Percentiles rank a stretch among this genome's conserved stretches.
These are phyloP conservation scores for Leccinum subspadiceum DNA, from an alignment of 1,284 basidiomycete species.

Conservation along the genomic window DNA sequence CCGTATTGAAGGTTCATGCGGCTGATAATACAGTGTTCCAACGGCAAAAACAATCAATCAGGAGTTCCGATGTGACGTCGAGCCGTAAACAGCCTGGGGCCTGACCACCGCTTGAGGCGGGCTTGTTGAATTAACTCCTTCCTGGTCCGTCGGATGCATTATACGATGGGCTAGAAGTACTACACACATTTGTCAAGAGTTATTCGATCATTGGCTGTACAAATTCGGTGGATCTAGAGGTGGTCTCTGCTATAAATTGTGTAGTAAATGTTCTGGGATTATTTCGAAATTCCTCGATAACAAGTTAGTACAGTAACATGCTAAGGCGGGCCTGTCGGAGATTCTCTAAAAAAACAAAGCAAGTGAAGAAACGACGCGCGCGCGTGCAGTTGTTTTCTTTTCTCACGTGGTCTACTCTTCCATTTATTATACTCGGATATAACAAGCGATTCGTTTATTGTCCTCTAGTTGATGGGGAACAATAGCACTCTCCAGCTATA, in stretches of 20 bases:
- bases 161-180: no score
- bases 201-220: no score
- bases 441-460: neutral
- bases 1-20: neutral
- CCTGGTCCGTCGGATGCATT: no score
- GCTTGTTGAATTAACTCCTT: neutral
- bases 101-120: neutral
- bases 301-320: neutral
- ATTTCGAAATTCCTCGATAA: neutral
- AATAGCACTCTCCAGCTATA: constrained; percentile 13
- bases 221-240: neutral
- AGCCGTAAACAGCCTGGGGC: neutral
- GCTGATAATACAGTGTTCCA: neutral
- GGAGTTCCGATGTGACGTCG: neutral
- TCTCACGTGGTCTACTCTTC: neutral
- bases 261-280: neutral
- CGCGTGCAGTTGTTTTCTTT: neutral
- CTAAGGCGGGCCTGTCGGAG: neutral
- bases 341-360: neutral
- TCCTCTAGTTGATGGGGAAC: neutral
- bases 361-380: neutral
- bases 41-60: neutral
- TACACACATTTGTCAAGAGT: no score
- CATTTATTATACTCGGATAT: neutral
- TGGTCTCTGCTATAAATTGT: neutral